A percentile compares a stretch with the other conserved stretches of the same genome.
Conservation (phyloP, 2,329 filamentous ascomycete species). For the Aspergillus sp. region DNA sequence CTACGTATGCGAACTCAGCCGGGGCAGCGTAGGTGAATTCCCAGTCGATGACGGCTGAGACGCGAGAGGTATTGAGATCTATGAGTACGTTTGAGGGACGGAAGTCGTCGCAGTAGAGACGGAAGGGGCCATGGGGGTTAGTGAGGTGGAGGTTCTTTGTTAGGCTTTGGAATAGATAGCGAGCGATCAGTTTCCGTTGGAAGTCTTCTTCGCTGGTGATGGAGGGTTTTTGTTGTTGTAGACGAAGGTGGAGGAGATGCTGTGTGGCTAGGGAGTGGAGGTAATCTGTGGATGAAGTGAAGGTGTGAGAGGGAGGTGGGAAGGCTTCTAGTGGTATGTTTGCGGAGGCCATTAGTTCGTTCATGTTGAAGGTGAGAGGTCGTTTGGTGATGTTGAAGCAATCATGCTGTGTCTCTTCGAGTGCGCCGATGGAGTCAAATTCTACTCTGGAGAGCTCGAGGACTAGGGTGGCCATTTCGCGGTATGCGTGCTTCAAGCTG, state of each 20-base stretch:
- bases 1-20: constrained; percentile 22
- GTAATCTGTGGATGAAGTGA: background rate
- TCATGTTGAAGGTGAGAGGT: background rate
- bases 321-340: background rate
- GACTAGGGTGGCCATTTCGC: background rate
- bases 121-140: constrained; percentile 14
- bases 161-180: background rate
- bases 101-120: constrained; percentile 29
- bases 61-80: constrained; percentile 18
- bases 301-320: background rate
- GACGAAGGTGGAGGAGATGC: background rate
- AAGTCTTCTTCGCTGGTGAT: background rate
- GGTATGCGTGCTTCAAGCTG: background rate
- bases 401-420: background rate
- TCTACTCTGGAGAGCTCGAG: background rate
- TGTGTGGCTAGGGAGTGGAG: background rate
- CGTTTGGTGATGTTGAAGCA: background rate
- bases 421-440: background rate
- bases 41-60: constrained; percentile 37
- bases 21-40: constrained; percentile 27
- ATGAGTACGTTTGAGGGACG: constrained; percentile 29
- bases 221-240: background rate
- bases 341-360: background rate
- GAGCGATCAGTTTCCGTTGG: background rate
- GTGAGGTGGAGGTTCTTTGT: background rate